phyloP scores from a whole-genome alignment of 2,329 filamentous ascomycete species.

The Fusarium papillatum region DNA sequence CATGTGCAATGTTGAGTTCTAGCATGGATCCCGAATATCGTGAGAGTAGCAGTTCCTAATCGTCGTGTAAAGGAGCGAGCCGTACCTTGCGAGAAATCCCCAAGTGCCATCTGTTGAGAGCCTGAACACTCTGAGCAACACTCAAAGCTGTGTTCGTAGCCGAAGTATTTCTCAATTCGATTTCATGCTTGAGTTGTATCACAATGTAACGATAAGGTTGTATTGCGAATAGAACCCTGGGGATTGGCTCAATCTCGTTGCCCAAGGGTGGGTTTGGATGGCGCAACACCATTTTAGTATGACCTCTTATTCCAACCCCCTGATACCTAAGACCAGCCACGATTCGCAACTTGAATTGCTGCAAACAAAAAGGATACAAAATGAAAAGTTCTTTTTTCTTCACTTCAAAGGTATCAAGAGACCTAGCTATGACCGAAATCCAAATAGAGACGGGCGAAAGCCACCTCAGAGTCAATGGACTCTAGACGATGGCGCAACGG shows the following conservation, averaged over 20 bases:
- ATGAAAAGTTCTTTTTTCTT: background rate
- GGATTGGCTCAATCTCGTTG: background rate
- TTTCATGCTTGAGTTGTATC: background rate
- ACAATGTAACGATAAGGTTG: background rate
- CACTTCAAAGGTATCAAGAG: too few species aligned
- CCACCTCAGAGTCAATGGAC: background rate
- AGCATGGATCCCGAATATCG: background rate
- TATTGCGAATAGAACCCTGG: background rate
- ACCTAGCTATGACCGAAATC: too few species aligned
- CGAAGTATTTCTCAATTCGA: background rate
- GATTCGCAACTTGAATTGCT: too few species aligned
- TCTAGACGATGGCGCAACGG: conserved; percentile 11
- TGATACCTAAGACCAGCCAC: background rate
- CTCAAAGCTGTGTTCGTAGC: background rate
- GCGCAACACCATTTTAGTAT: conserved; percentile 16
- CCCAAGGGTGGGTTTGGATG: background rate
- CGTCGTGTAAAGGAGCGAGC: background rate
- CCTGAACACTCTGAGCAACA: background rate
- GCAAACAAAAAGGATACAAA: background rate
- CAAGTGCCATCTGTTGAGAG: background rate
- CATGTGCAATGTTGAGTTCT: background rate
- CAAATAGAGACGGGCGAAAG: background rate
- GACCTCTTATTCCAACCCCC: conserved; percentile 2
- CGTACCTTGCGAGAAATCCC: background rate
- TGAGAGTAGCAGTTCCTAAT: background rate